phyloP scores from a whole-genome alignment of 192 early-diverging fungal genomes.

The Coemansia sp. region DNA sequence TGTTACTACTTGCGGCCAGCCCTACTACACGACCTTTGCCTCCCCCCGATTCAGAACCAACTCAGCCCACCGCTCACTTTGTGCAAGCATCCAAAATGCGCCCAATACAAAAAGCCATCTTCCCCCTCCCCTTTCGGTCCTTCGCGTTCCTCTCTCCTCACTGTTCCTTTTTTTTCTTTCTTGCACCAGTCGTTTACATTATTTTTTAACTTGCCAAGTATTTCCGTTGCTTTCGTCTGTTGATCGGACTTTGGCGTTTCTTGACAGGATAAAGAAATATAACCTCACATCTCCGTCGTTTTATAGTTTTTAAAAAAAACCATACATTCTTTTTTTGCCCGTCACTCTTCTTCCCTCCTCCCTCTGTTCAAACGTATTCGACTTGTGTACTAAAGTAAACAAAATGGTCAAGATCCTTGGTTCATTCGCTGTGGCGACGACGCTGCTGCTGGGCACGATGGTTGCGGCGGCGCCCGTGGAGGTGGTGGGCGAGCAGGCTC shows the following conservation, averaged over 20 bases:
- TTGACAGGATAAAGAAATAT: too few relatives aligned
- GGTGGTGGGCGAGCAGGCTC: slow-evolving; percentile 20
- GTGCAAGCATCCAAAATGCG: not conserved
- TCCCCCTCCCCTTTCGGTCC: not conserved
- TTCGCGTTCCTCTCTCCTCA: not conserved
- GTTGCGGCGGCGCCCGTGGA: slow-evolving; percentile 1
- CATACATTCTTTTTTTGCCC: not conserved
- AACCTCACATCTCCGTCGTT: too few relatives aligned
- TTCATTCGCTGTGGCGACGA: slow-evolving; percentile 1
- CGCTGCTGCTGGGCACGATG: slow-evolving; percentile 4
- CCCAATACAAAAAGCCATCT: slow-evolving; percentile 3
- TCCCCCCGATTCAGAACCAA: not conserved
- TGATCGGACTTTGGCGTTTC: slow-evolving; percentile 19
- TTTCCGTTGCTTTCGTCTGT: slow-evolving; percentile 23
- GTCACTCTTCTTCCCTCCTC: not conserved
- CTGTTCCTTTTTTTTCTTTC: slow-evolving; percentile 1
- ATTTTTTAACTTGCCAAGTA: too few relatives aligned
- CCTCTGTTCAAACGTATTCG: not conserved
- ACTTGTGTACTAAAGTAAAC: slow-evolving; percentile 1
- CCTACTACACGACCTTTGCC: not conserved
- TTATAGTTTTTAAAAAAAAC: not conserved
- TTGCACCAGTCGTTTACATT: slow-evolving; percentile 4
- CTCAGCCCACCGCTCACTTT: not conserved
- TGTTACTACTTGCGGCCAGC: too few relatives aligned
- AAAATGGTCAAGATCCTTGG: slow-evolving; percentile 8